Evolutionary conservation across 116 monocot species (phyloP).

Genomic region (Posidonia oceanica): DNA sequence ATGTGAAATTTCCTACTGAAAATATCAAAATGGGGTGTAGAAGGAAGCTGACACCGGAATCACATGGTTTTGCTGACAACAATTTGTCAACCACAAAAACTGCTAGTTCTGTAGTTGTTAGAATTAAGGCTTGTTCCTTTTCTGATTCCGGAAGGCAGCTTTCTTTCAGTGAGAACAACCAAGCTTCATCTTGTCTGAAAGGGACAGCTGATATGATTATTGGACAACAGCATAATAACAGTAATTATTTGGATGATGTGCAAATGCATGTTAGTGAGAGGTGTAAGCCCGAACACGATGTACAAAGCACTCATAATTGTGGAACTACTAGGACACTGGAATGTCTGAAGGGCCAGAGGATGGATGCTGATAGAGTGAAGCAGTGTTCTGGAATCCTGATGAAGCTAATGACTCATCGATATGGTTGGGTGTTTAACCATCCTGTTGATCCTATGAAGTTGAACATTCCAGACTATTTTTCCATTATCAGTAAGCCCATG

Average conservation of each 20-base stretch:
- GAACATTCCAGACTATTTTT: conserved; percentile 75
- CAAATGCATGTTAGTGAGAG: conserved; percentile 1
- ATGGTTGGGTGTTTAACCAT: conserved; percentile 56
- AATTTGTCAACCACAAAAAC: neutral
- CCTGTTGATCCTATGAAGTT: conserved; percentile 77
- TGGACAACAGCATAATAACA: neutral
- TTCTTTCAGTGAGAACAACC: neutral
- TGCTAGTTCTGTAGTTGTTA: neutral
- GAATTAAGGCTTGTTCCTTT: neutral
- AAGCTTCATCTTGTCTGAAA: neutral
- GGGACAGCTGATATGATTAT: neutral
- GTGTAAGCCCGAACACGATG: neutral
- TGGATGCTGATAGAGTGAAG: conserved; percentile 24
- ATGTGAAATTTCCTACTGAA: neutral
- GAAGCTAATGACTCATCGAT: conserved; percentile 49
- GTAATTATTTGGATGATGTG: neutral
- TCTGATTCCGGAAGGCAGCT: neutral
- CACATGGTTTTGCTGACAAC: neutral
- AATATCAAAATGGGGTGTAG: neutral
- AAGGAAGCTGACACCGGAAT: neutral
- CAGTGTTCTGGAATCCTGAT: conserved; percentile 58
- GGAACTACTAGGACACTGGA: neutral
- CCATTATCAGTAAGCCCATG: conserved; percentile 79
- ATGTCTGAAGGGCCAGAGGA: conserved; percentile 4
- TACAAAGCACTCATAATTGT: conserved; percentile 2